phyloP scores from a whole-genome alignment of 1,139 yeast genomes.

The Yamadazyma epiphylla region DNA sequence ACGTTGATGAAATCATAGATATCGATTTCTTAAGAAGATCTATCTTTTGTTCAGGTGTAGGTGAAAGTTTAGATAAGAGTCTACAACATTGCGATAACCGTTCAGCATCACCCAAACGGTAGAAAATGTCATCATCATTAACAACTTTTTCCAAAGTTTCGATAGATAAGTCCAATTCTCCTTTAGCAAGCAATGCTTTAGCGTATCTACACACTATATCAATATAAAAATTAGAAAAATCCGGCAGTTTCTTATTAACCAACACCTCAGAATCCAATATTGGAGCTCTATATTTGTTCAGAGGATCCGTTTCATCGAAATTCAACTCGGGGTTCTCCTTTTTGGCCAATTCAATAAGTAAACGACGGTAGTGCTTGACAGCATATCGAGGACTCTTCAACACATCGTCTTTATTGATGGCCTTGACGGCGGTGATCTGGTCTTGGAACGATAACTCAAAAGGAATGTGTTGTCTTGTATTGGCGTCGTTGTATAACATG shows the following conservation, averaged over 20 bases:
- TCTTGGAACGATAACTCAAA: conserved; percentile 31
- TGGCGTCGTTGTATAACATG: conserved; percentile 40
- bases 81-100: conserved; percentile 41
- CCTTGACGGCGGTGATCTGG: conserved; percentile 40
- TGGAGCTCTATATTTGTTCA: conserved; percentile 29
- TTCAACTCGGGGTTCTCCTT: conserved; percentile 22
- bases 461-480: conserved; percentile 38
- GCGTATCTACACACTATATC: conserved; percentile 44
- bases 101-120: conserved; percentile 43
- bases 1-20: conserved; percentile 31
- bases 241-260: conserved; percentile 26
- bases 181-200: conserved; percentile 41
- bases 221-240: conserved; percentile 41
- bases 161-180: conserved; percentile 30
- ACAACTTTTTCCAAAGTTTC: conserved; percentile 28
- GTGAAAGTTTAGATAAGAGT: conserved; percentile 28
- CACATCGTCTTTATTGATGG: conserved; percentile 45
- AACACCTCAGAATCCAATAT: conserved; percentile 28
- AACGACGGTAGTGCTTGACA: conserved; percentile 40
- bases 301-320: conserved; percentile 22
- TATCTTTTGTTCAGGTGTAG: conserved; percentile 24
- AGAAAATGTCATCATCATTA: conserved; percentile 36
- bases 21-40: conserved; percentile 38
- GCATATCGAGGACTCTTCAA: conserved; percentile 41
- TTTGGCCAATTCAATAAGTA: conserved; percentile 34